Base-by-base conservation (phyloP, 768 basidiomycete species). In the Xerocomellus dryophilus region DNA sequence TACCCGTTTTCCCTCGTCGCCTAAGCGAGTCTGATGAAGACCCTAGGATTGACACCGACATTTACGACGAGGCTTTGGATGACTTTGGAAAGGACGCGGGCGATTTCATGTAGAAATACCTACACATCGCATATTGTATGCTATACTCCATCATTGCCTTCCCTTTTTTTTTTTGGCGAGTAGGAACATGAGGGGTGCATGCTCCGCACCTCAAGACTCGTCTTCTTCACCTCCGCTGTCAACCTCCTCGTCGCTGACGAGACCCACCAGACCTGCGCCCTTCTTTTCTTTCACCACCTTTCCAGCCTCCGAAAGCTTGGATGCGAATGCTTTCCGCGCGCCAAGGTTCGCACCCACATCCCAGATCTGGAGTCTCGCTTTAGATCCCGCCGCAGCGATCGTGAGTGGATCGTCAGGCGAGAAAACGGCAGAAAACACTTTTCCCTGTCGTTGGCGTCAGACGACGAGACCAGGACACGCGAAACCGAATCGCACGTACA, bases 361-460 rank as follows among this genome's bases (percentile, higher is more conserved):
- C 96, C 96, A 99, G 15, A 99, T 78, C 69, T 98, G 96, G 7
- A 99, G 71, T 66, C 88, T 93, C 2, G 92, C 96, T 65, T 93
- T 90, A 3, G 93, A 95, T 12, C 97, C 97, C 29, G 90, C 96
- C 4, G 93, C 94, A 3, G 95, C 96, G 43, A 99, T 71, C 8
- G 91, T 97, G 47, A 98, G 82, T 2, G 94, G 89, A 64, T 95
- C 90, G 67, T 98, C 96, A 0, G 97, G 96, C 7, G 94, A 98
- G 77, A 88, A 98, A 0, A 81, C 78, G 0, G 87, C 78, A 7
- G 94, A 90, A 74, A 99, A 99, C 7, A 98, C 92, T 77, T 96
- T 96, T 72, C 97, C 97, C 95, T 97, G 58, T 43, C 53, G 29
- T 14, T 14, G 31, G 32, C 9, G 25, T 55, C 32, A 61, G 50